Evolutionary conservation across 192 early-diverging fungal species (phyloP), one percentile per base, ranked within the genome.

Genomic region (Chytriomyces sp.): DNA sequence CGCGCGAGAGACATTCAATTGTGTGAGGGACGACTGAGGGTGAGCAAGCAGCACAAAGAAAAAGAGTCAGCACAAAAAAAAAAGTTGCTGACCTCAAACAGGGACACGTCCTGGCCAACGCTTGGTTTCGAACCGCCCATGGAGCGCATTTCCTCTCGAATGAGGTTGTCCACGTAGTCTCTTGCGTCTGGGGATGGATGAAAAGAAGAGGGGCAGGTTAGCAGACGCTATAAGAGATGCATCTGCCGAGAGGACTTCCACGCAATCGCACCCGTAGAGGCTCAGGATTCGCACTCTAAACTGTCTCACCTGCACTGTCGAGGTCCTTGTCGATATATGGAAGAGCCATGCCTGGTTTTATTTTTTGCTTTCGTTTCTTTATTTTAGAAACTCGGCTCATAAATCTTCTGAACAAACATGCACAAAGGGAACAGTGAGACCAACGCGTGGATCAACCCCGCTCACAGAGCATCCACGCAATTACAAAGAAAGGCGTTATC

Each of bases 241-340:
- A 45, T 18, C 11, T 9, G 59, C 20, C 16, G 23, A 20, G 11
- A 35, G 35, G 35, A 35, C 2, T 3, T 35, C 3, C 35, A 35
- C 35, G 35, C 24, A 50, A 23, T 23, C 68, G 18, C 67, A 60
- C 5, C 23, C 13, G 10, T 6, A 26, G 2, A 59, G 23, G 9
- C 5, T 69, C 35, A 4, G 35, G 35, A 4, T 2, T 4, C 35
- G 35, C 35, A 35, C 35, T 35, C 2, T 35, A 35, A 35, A 35
- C 35, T 35, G 35, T 35, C 74, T 16, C 63, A 77, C 81, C 61
- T 49, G 73, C 79, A 24, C 61, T 47, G 44, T 73, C 62, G 43
- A 61, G 64, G 18, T 81, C 80, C 35, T 76, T 68, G 72, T 84
- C 83, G 49, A 84, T 75, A 75, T 84, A 84, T 23, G 83, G 83